These are phyloP conservation scores for Aureobasidium uvarum DNA, from an alignment of 2,329 filamentous ascomycete species.

Conservation along the genomic window DNA sequence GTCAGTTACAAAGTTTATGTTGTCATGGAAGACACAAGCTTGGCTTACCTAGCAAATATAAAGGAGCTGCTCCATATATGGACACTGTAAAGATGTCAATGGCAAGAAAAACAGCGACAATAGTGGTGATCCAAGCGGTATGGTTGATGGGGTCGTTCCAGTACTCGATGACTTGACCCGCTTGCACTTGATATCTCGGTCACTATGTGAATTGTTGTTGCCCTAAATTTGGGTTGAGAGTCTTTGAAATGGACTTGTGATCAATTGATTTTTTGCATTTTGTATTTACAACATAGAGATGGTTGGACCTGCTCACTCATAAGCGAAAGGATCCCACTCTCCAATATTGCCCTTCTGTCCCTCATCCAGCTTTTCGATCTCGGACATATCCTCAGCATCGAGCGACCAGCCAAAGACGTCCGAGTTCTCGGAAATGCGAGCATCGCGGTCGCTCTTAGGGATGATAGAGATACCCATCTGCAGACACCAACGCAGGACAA, in stretches of 20 bases:
- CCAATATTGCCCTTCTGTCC: slow-evolving; percentile 28
- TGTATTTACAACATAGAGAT: background rate
- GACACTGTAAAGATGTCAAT: slow-evolving; percentile 59
- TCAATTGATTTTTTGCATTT: background rate
- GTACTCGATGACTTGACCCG: background rate
- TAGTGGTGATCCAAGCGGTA: slow-evolving; percentile 46
- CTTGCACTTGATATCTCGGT: background rate
- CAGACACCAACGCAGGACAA: slow-evolving; percentile 74
- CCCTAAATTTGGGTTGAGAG: too few relatives aligned
- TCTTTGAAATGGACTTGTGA: background rate
- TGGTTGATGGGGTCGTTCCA: background rate
- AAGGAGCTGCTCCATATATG: slow-evolving; percentile 54
- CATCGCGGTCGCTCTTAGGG: slow-evolving; percentile 42
- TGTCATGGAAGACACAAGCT: too few relatives aligned
- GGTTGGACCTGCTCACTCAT: slow-evolving; percentile 1
- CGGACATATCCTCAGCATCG: slow-evolving; percentile 39
- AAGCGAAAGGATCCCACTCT: slow-evolving; percentile 31
- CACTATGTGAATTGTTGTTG: background rate
- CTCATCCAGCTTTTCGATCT: slow-evolving; percentile 39
- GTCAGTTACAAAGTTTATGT: too few relatives aligned
- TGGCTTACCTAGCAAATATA: slow-evolving; percentile 40
- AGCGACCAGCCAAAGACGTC: slow-evolving; percentile 42
- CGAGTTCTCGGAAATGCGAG: slow-evolving; percentile 40
- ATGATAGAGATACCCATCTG: slow-evolving; percentile 65
- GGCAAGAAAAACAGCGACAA: slow-evolving; percentile 62